Conservation (phyloP, 805 yeast genomes). For the Wickerhamomyces bisporus region DNA sequence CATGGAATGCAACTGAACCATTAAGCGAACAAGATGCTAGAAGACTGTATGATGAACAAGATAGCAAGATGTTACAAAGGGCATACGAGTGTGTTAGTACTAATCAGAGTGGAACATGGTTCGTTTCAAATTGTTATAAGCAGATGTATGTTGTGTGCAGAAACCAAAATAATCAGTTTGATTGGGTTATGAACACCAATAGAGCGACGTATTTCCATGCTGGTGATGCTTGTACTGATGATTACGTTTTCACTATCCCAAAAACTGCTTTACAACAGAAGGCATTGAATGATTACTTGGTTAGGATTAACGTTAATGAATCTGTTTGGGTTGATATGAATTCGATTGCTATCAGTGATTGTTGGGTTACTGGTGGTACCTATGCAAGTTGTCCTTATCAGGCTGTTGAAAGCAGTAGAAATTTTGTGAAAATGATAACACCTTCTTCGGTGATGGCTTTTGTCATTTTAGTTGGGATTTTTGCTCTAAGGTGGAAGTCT, state of each 20-base stretch:
- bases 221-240: conserved; percentile 30
- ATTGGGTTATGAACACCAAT: conserved; percentile 38
- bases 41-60: conserved; percentile 8
- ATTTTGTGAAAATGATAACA: conserved; percentile 57
- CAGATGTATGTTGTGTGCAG: conserved; percentile 53
- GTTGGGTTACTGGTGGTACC: conserved; percentile 87
- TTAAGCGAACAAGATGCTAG: conserved; percentile 17
- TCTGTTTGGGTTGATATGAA: conserved; percentile 80
- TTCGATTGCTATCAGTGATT: conserved; percentile 62
- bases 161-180: conserved; percentile 29
- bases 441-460: conserved; percentile 62
- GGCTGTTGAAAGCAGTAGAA: conserved; percentile 44
- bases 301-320: conserved; percentile 18
- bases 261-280: conserved; percentile 42
- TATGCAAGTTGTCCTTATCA: conserved; percentile 76
- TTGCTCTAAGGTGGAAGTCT: conserved; percentile 49
- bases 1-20: conserved; percentile 68
- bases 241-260: conserved; percentile 42
- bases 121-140: conserved; percentile 60
- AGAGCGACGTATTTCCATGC: conserved; percentile 39
- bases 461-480: conserved; percentile 44
- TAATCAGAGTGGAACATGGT: conserved; percentile 45
- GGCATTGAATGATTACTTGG: conserved; percentile 19
- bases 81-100: conserved; percentile 44
- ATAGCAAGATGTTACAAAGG: conserved; percentile 14